Conservation (phyloP, 1,284 basidiomycete genomes). For the Cutaneotrichosporon sp. region DNA sequence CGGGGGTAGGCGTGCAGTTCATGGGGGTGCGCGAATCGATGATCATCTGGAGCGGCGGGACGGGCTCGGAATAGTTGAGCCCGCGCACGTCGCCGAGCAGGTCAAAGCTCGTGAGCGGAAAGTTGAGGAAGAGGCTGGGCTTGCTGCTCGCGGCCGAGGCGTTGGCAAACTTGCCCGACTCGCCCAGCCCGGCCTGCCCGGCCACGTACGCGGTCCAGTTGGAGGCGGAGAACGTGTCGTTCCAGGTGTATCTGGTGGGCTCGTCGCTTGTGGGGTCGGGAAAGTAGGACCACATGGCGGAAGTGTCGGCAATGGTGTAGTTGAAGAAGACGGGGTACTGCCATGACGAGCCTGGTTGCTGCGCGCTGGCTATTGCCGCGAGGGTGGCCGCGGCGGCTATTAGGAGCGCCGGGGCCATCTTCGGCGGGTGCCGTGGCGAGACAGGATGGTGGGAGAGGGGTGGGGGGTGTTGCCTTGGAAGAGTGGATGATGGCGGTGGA, state of each 20-base stretch:
- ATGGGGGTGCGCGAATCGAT: constrained; percentile 12
- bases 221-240: constrained; percentile 5
- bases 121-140: constrained; percentile 8
- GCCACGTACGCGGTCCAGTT: constrained; percentile 8
- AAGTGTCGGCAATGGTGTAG: constrained; percentile 10
- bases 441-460: background rate
- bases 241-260: constrained; percentile 1
- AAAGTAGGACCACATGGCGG: constrained; percentile 2
- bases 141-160: background rate
- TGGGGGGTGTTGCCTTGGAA: background rate
- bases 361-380: constrained; percentile 1
- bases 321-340: constrained; percentile 11
- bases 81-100: constrained; percentile 6
- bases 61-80: background rate
- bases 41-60: constrained; percentile 5
- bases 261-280: background rate
- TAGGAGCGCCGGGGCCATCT: background rate
- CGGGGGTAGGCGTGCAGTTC: constrained; percentile 6
- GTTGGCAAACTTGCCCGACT: constrained; percentile 9
- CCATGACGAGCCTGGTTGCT: constrained; percentile 7
- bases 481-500: background rate
- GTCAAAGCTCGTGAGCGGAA: constrained; percentile 8
- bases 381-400: constrained; percentile 4
- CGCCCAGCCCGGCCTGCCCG: constrained; percentile 8
- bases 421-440: constrained; percentile 4